These are phyloP conservation scores for Crithidia acanthocephali DNA, from an alignment of 208 protist genomes.

Conservation along the genomic window DNA sequence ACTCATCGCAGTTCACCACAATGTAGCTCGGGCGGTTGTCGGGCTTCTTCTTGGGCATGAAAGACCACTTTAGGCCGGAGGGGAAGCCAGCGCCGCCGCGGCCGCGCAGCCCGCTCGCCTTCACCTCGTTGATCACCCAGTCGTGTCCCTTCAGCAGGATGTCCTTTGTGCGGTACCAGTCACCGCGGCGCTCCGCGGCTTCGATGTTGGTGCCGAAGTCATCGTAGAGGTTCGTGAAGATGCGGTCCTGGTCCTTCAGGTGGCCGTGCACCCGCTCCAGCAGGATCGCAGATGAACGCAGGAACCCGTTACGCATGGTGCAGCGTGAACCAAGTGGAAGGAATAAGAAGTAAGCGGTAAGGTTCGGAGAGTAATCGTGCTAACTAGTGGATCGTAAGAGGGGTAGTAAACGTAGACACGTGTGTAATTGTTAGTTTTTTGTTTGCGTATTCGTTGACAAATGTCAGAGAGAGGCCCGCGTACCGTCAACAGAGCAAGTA, in stretches of 20 bases:
- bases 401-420: background rate
- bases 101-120: conserved; percentile 97
- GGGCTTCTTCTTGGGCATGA: conserved; percentile 97
- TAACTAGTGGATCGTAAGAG: background rate
- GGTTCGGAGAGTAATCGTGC: background rate
- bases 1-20: conserved; percentile 99
- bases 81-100: conserved; percentile 99
- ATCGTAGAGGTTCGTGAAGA: conserved; percentile 99
- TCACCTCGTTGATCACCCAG: conserved; percentile 98
- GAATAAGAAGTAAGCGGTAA: background rate
- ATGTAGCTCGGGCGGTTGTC: conserved; percentile 97
- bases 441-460: no score
- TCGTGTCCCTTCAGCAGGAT: conserved; percentile 96
- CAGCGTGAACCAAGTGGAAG: background rate
- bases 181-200: conserved; percentile 94
- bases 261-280: conserved; percentile 74
- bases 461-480: no score
- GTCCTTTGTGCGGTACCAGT: conserved; percentile 99
- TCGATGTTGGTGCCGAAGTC: conserved; percentile 95
- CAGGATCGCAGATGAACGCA: conserved; percentile 43
- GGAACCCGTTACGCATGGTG: conserved; percentile 41
- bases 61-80: conserved; percentile 99
- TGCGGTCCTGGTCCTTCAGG: conserved; percentile 98
- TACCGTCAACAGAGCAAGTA: no score
- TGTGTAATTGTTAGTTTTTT: background rate